Base-by-base conservation (phyloP, 2,329 filamentous ascomycete genomes). In the Fusarium verticillioides region DNA sequence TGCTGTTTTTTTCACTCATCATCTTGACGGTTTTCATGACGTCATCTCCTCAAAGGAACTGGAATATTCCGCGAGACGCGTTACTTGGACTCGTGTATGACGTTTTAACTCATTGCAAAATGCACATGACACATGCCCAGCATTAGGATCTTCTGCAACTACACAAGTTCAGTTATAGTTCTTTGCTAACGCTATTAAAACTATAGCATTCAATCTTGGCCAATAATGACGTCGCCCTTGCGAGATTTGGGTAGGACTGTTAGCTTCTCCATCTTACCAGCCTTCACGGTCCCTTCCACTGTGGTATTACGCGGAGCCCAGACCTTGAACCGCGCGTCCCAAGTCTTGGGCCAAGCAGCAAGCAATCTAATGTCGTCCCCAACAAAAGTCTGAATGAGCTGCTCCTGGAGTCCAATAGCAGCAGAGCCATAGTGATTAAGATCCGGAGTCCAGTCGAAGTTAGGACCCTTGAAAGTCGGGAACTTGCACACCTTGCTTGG, bases 401-500 rank as follows among this genome's bases (percentile, higher is more conserved):
- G 52, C 16, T 66, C 64, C n/a, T 66, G 62, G 9, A 66, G 19
- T 10, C 64, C 52, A 6, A 66, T 66, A 19, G 64, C 50, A 1
- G 64, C 64, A 60, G 62, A 47, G 0, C 64, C 62, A 4, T 66
- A 66, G 7, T 66, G 52, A 2, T 66, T 60, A 0, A 66, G 9
- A 32, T 66, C 62, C 4, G 62, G 64, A 5, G 62, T 52, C 64
- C 52, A 66, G 9, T 60, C 52, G 4, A 66, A 66, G 15, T 66
- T 39, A 5, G 64, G 64, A 1, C 64, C 52, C 15, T 67, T 67
- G 18, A 67, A 67, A n/a, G 43, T 32, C 4, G 63, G 60, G 1
- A 65, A 66, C 23, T 66, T 66, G 49, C 63, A 66, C 0, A 66
- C 63, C 13, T 66, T 66, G 23, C 63, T 66, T 1, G 63, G 63